A percentile compares a stretch with the other conserved stretches of the same genome.
Conservation (phyloP, 208 protist genomes). For the Leishmania aethiopica region DNA sequence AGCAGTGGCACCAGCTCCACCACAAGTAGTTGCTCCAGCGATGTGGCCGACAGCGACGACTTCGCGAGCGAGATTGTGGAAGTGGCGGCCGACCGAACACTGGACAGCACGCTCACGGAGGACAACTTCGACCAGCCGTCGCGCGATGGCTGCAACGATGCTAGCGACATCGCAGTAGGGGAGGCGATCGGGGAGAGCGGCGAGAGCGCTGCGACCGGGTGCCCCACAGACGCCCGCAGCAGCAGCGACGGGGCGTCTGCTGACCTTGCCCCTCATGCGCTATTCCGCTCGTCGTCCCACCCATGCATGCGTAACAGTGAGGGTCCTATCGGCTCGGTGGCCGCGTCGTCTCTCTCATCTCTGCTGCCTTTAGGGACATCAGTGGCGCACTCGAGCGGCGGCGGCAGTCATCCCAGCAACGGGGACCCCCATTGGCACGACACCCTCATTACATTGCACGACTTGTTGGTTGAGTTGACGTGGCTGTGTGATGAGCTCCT, state of each 20-base stretch:
- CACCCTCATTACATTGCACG: slow-evolving; percentile 34
- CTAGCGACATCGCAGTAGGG: not conserved
- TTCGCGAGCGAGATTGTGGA: slow-evolving; percentile 4
- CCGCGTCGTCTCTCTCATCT: slow-evolving; percentile 1
- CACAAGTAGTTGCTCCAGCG: not conserved
- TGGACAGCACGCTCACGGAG: slow-evolving; percentile 23
- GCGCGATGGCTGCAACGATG: slow-evolving; percentile 6
- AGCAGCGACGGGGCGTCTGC: slow-evolving; percentile 12
- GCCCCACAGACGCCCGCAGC: not conserved
- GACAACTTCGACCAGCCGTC: slow-evolving; percentile 8
- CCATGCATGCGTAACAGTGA: slow-evolving; percentile 19
- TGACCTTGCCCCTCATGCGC: not conserved
- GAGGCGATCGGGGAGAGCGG: not conserved
- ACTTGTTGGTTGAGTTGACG: slow-evolving; percentile 74
- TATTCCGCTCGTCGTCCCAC: not conserved
- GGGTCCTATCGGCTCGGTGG: not conserved
- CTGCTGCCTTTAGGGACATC: slow-evolving; percentile 3
- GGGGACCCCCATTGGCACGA: slow-evolving; percentile 9
- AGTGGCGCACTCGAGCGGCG: not conserved
- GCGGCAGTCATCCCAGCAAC: slow-evolving; percentile 2
- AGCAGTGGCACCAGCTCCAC: slow-evolving; percentile 9
- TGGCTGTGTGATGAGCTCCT: slow-evolving; percentile 89
- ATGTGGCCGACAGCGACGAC: not conserved
- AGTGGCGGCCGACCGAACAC: slow-evolving; percentile 6
- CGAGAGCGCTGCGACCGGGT: not conserved